Conservation (phyloP, 352 stramenopile genomes). For the Globisporangium ultimum region DNA sequence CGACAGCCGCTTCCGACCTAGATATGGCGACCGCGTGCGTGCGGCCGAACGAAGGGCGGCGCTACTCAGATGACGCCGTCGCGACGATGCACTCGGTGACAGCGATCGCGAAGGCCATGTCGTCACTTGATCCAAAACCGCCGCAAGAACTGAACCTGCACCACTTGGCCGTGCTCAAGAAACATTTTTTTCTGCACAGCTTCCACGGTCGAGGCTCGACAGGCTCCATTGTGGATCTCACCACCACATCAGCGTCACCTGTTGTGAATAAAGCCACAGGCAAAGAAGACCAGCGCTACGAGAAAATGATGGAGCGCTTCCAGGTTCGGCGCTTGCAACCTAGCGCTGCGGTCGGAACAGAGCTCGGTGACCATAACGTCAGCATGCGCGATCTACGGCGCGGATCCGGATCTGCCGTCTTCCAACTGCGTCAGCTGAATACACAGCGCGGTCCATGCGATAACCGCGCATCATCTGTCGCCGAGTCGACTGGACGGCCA, state of each 20-base stretch:
- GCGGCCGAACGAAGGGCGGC: not conserved
- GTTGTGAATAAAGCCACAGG: not conserved
- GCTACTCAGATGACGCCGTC: not conserved
- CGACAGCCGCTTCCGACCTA: too few species aligned
- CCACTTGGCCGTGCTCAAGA: conserved; percentile 1
- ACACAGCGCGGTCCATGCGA: not conserved
- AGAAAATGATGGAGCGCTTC: conserved; percentile 53
- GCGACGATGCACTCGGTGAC: not conserved
- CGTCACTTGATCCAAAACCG: not conserved
- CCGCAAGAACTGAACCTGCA: not conserved
- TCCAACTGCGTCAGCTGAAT: not conserved
- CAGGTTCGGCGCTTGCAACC: conserved; percentile 32
- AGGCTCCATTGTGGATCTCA: not conserved
- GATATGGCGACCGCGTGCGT: too few species aligned
- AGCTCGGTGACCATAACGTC: not conserved
- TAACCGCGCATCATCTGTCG: not conserved
- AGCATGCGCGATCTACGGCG: not conserved
- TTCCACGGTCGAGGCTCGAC: not conserved
- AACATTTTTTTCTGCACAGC: not conserved
- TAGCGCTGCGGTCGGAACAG: not conserved
- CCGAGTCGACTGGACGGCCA: not conserved
- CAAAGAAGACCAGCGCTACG: conserved; percentile 25
- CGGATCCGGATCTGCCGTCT: not conserved
- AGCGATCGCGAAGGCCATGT: not conserved
- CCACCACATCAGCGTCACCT: not conserved